These are phyloP conservation scores for Lachnum nothofagi DNA, from an alignment of 2,329 filamentous ascomycete species.

Conservation along the genomic window DNA sequence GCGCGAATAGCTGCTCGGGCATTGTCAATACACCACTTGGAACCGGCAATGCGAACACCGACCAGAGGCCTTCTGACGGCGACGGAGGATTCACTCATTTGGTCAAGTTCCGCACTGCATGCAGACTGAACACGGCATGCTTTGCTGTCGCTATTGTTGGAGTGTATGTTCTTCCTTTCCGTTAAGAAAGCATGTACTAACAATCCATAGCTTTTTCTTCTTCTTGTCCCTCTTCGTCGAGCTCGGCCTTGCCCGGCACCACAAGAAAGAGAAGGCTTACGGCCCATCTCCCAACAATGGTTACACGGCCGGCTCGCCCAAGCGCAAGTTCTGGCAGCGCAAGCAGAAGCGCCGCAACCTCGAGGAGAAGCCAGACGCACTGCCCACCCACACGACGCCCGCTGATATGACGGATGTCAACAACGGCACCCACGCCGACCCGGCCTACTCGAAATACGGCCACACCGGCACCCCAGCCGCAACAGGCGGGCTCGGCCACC, in stretches of 20 bases:
- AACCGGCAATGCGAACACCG: constrained; percentile 48
- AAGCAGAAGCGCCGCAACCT: constrained; percentile 17
- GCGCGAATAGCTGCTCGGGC: constrained; percentile 61
- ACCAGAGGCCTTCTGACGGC: constrained; percentile 44
- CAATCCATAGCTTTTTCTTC: constrained; percentile 60
- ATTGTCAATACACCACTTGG: constrained; percentile 66
- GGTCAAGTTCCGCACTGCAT: constrained; percentile 54
- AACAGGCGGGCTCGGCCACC: not conserved
- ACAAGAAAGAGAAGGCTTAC: constrained; percentile 69
- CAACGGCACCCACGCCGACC: not conserved
- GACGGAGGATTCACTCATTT: constrained; percentile 39
- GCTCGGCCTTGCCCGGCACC: constrained; percentile 61
- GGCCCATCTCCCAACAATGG: constrained; percentile 61
- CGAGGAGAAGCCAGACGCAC: constrained; percentile 30
- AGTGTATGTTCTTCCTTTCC: constrained; percentile 49
- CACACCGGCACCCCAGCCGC: not conserved
- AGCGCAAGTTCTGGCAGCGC: constrained; percentile 34
- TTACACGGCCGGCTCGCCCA: constrained; percentile 58
- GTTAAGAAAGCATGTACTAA: constrained; percentile 5
- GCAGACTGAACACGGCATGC: constrained; percentile 68
- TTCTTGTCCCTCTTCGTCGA: constrained; percentile 66
- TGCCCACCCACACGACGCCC: constrained; percentile 38
- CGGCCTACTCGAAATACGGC: not conserved
- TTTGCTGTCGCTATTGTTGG: constrained; percentile 75
- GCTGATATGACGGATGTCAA: constrained; percentile 31